These are phyloP conservation scores for Penicillium waksmanii DNA, from an alignment of 495 filamentous ascomycete species.

Conservation along the genomic window DNA sequence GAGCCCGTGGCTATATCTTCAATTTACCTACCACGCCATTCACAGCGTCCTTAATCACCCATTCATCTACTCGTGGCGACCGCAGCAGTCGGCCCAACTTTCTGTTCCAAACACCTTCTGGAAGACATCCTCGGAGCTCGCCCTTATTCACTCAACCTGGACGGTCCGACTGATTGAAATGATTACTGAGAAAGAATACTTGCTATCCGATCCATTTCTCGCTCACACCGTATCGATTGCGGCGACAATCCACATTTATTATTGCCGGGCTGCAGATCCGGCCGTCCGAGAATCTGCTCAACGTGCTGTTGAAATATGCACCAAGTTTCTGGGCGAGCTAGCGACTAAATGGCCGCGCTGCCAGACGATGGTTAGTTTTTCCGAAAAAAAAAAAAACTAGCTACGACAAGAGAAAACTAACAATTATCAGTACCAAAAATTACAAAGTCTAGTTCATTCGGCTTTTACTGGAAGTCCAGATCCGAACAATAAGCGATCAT, in stretches of 20 bases:
- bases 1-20: constrained; percentile 48
- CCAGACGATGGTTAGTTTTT: constrained; percentile 32
- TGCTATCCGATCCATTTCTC: constrained; percentile 46
- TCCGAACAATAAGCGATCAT: constrained; percentile 33
- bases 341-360: constrained; percentile 37
- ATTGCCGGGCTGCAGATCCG: constrained; percentile 45
- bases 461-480: constrained; percentile 38
- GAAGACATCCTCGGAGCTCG: constrained; percentile 46
- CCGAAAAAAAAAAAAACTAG: no score
- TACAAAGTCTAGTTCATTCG: constrained; percentile 37
- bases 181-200: constrained; percentile 44
- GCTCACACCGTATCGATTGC: constrained; percentile 44
- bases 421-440: constrained; percentile 34
- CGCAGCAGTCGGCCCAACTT: constrained; percentile 46
- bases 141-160: constrained; percentile 48
- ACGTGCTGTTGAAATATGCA: constrained; percentile 40
- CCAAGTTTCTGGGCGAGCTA: constrained; percentile 37
- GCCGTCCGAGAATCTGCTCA: constrained; percentile 44
- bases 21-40: constrained; percentile 49
- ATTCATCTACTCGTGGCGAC: constrained; percentile 49
- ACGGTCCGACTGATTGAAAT: constrained; percentile 48
- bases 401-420: neutral
- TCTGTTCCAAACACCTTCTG: constrained; percentile 50
- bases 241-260: constrained; percentile 47
- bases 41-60: constrained; percentile 49